Evolutionary conservation across 2,329 filamentous ascomycete genomes (phyloP).

Genomic region (Hypoxylon sp.): DNA sequence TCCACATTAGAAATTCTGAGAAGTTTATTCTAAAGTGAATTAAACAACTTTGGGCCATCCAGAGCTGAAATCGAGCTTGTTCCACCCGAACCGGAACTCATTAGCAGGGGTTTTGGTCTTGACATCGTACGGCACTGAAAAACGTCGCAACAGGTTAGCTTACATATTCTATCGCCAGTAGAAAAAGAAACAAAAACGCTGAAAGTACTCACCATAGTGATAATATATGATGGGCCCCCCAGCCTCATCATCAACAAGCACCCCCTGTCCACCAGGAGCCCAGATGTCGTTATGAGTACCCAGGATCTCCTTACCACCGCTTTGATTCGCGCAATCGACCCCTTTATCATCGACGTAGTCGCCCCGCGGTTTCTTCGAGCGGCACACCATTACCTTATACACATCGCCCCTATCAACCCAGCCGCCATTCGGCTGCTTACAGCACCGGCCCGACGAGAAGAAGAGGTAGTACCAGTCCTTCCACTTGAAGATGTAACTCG

Average conservation of each 20-base stretch:
- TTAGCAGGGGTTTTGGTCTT: constrained; percentile 36
- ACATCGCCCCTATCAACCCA: constrained; percentile 44
- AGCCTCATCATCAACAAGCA: constrained; percentile 44
- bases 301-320: constrained; percentile 43
- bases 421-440: constrained; percentile 31
- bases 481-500: constrained; percentile 38
- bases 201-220: constrained; percentile 44
- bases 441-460: constrained; percentile 47
- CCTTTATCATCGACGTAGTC: constrained; percentile 44
- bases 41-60: constrained; percentile 45
- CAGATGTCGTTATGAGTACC: constrained; percentile 43
- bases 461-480: constrained; percentile 46
- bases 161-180: neutral
- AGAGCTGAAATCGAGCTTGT: constrained; percentile 47
- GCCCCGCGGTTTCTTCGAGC: constrained; percentile 36
- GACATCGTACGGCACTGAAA: constrained; percentile 39
- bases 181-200: neutral
- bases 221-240: constrained; percentile 47
- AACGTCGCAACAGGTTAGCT: constrained; percentile 7
- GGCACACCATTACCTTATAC: constrained; percentile 49
- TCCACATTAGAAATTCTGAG: neutral
- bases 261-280: constrained; percentile 46
- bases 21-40: neutral
- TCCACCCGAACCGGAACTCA: constrained; percentile 46
- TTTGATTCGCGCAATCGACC: constrained; percentile 38